Percentiles rank a stretch among this genome's conserved stretches.
Evolutionary conservation across 306 rosid species (phyloP).

Genomic region (Comarum palustre): DNA sequence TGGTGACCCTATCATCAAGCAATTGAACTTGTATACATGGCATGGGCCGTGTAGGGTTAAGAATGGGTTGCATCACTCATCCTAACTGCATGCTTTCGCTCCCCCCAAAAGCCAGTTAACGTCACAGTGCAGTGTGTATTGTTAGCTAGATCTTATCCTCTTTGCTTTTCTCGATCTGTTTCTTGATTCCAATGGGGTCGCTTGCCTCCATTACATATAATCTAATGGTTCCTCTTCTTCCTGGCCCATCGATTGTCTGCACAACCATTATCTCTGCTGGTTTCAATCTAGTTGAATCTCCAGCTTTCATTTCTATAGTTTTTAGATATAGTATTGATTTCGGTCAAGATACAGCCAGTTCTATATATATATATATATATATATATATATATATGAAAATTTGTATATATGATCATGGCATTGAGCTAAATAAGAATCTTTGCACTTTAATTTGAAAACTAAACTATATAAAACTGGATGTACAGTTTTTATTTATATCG

Average conservation of each 20-base stretch:
- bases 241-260: not conserved
- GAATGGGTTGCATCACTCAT: not conserved
- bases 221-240: not conserved
- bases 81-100: not conserved
- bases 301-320: not conserved
- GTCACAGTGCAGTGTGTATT: not conserved
- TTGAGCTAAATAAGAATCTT: too few species aligned
- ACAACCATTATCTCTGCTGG: not conserved
- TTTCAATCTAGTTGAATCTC: not conserved
- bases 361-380: too few species aligned
- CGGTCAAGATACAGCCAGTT: too few species aligned
- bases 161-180: not conserved
- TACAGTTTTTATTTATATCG: too few species aligned
- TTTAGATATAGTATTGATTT: too few species aligned
- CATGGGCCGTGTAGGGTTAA: not conserved
- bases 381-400: too few species aligned
- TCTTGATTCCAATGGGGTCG: not conserved
- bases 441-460: too few species aligned
- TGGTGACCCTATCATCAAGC: not conserved
- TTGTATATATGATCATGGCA: too few species aligned
- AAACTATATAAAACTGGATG: too few species aligned
- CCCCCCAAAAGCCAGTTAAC: not conserved
- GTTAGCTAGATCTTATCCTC: not conserved
- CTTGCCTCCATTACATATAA: not conserved
- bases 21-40: not conserved